Conservation (phyloP, 2,329 filamentous ascomycete genomes). For the Aspergillus transmontanensis region DNA sequence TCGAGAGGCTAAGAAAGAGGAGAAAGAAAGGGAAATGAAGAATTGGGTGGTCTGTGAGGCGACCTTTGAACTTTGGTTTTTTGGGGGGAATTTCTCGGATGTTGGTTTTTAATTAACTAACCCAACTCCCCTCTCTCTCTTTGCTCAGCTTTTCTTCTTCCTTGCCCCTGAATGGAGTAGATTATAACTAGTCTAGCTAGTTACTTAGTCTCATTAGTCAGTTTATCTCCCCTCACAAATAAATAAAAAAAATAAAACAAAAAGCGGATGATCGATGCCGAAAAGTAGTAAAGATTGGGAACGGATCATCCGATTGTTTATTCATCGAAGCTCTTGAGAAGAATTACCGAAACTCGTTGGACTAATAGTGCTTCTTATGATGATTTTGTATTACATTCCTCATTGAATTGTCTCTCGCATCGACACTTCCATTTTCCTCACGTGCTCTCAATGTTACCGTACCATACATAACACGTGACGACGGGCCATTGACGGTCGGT, state of each 20-base stretch:
- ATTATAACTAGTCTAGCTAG: background rate
- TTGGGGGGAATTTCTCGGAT: background rate
- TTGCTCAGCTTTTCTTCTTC: background rate
- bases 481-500: background rate
- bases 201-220: background rate
- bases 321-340: background rate
- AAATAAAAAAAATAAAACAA: background rate
- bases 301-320: background rate
- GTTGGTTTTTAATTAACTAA: slow-evolving; percentile 1
- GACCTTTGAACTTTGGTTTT: background rate
- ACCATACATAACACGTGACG: background rate
- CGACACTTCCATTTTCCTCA: background rate
- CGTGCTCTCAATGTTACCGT: background rate
- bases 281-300: background rate
- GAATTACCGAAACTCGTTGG: background rate
- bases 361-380: background rate
- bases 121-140: background rate
- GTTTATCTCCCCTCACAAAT: background rate
- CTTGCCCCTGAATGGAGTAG: background rate
- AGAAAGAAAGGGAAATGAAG: slow-evolving; percentile 13
- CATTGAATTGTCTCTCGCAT: background rate
- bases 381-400: background rate
- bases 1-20: slow-evolving; percentile 18
- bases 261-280: background rate
- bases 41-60: slow-evolving; percentile 11